Base-by-base conservation (phyloP, 2,329 filamentous ascomycete species). In the Orbilia blumenaviensis region DNA sequence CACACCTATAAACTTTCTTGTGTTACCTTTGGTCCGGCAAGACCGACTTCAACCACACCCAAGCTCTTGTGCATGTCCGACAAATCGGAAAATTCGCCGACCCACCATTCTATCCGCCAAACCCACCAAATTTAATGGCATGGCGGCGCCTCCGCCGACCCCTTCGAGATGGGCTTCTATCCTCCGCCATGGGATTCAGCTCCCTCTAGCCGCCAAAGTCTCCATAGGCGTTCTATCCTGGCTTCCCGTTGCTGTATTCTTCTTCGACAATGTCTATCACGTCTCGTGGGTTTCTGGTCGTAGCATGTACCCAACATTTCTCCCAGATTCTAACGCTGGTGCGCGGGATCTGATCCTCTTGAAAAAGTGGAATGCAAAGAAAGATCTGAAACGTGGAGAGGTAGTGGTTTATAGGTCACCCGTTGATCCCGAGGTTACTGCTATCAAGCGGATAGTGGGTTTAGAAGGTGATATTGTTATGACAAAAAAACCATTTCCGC, bases 381-480 rank as follows among this genome's bases (percentile, higher is more conserved):
- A 87, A 52, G 84, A 86, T 27, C 80, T 94, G 38, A 83, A 88
- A 81, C 86, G 91, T 77, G 92, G 92, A 67, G 92, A 93, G 89
- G 84, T 94, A 48, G 89, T 94, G 68, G 90, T 18, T 34, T 23
- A 73, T 78, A 93, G 91, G 81, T 92, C 89, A 56, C 93, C 94
- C 0, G 84, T 86, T 12, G 87, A 91, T 75, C 91, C 93, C 0
- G 88, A 92, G 29, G 85, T 87, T 21, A 85, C 90, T 44, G 89
- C 89, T 0, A 88, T 97, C 34, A 99, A 99, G 84, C 87, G 95
- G 42, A 87, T 99, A 9, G 86, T 97, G 25, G 95, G 88, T 0
- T 81, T 97, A 2, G 81, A 44, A 81, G 82, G 46, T 77, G 80
- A 78, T 80, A 77, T 80, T 7, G 73, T 80, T 0, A 42, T 63